A percentile compares a stretch with the other conserved stretches of the same genome.
phyloP scores from a whole-genome alignment of 2,329 filamentous ascomycete genomes.

The Lojkania enalia region DNA sequence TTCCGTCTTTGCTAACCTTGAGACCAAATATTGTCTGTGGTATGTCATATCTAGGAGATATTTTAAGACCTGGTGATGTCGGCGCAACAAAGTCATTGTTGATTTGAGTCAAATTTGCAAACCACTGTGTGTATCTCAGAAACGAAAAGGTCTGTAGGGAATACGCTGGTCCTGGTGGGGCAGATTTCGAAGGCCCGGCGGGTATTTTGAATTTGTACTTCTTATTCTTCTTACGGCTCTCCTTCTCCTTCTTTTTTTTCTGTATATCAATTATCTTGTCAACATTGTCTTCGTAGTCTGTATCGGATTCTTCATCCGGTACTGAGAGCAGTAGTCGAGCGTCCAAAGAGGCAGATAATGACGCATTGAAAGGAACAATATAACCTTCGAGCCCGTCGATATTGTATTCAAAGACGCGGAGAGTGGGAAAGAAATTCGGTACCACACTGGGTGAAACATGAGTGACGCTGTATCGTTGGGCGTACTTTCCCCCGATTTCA shows the following conservation, averaged over 20 bases:
- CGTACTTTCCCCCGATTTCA: slow-evolving; percentile 77
- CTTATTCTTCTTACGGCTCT: slow-evolving; percentile 28
- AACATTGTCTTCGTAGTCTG: slow-evolving; percentile 45
- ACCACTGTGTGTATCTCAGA: slow-evolving; percentile 85
- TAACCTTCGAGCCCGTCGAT: slow-evolving; percentile 71
- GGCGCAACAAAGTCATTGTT: slow-evolving; percentile 67
- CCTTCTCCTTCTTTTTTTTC: slow-evolving; percentile 46
- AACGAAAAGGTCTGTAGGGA: slow-evolving; percentile 80
- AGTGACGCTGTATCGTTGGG: slow-evolving; percentile 81
- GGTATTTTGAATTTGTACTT: slow-evolving; percentile 61
- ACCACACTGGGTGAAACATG: slow-evolving; percentile 85
- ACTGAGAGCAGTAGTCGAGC: slow-evolving; percentile 12
- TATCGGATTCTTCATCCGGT: slow-evolving; percentile 18
- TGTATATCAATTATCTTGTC: slow-evolving; percentile 49
- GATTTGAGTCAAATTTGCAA: slow-evolving; percentile 87
- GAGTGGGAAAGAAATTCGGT: slow-evolving; percentile 86
- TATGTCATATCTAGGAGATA: slow-evolving; percentile 12
- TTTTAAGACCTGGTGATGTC: neutral
- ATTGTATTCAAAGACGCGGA: slow-evolving; percentile 95
- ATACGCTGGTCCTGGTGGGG: slow-evolving; percentile 86
- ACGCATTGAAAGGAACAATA: slow-evolving; percentile 10
- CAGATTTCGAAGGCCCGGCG: slow-evolving; percentile 68
- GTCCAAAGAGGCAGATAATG: neutral
- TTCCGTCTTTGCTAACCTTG: slow-evolving; percentile 29
- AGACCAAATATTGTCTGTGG: slow-evolving; percentile 29